Percentiles rank a stretch among this genome's conserved stretches.
phyloP scores from a whole-genome alignment of 129 eudicot species.

The Centella asiatica region DNA sequence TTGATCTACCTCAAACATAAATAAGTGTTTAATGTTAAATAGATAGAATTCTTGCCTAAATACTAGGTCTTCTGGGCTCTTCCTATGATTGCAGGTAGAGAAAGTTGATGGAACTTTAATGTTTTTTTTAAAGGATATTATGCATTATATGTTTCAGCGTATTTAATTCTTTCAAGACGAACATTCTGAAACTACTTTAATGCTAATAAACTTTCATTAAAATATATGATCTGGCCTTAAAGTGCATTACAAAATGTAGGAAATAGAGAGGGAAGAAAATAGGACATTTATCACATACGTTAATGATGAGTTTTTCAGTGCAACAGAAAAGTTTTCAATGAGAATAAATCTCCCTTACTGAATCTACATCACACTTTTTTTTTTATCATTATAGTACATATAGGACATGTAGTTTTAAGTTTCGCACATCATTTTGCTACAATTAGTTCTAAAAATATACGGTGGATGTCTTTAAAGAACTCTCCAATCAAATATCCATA shows the following conservation, averaged over 20 bases:
- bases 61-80: too few relatives aligned
- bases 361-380: slow-evolving; percentile 15
- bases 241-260: background rate
- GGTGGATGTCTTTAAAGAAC: slow-evolving; percentile 24
- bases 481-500: background rate
- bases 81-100: too few relatives aligned
- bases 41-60: too few relatives aligned
- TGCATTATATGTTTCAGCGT: too few relatives aligned
- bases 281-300: too few relatives aligned
- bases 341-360: slow-evolving; percentile 11
- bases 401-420: slow-evolving; percentile 15
- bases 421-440: slow-evolving; percentile 7
- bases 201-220: background rate
- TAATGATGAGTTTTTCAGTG: slow-evolving; percentile 11
- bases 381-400: slow-evolving; percentile 14
- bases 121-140: too few relatives aligned
- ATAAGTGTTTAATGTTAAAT: too few relatives aligned
- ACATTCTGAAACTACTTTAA: too few relatives aligned
- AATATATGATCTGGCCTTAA: background rate
- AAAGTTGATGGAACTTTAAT: too few relatives aligned
- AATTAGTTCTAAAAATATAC: slow-evolving; percentile 41
- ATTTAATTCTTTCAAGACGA: too few relatives aligned
- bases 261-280: background rate
- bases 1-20: too few relatives aligned
- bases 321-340: slow-evolving; percentile 14